Conservation (phyloP, 1,284 basidiomycete species). For the Tylopilus orsonianus region DNA sequence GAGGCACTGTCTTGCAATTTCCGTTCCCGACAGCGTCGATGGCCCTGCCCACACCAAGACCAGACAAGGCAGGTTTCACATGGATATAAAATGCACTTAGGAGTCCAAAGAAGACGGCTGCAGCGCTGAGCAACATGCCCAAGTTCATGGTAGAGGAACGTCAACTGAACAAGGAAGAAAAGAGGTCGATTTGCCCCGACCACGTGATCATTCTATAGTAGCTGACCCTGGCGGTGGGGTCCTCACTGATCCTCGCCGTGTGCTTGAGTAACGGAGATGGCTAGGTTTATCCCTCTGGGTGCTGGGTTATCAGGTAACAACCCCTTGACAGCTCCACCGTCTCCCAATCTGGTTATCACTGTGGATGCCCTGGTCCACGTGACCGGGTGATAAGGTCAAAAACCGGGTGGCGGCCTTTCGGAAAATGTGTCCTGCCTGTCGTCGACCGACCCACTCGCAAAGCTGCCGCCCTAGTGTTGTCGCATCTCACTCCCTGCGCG, state of each 20-base stretch:
- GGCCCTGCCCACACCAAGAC: conserved; percentile 44
- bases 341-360: not conserved
- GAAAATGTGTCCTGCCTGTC: too few species aligned
- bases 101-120: conserved; percentile 28
- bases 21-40: conserved; percentile 45
- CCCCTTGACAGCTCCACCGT: not conserved
- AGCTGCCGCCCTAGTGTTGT: not conserved
- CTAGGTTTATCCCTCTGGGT: too few species aligned
- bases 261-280: too few species aligned
- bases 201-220: too few species aligned
- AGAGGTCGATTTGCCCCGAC: not conserved
- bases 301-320: too few species aligned
- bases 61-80: conserved; percentile 40
- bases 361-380: not conserved
- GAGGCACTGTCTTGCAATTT: conserved; percentile 48
- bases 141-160: not conserved
- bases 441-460: too few species aligned
- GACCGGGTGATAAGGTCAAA: conserved; percentile 1
- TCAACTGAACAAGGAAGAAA: too few species aligned
- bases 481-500: not conserved
- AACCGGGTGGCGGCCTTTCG: not conserved
- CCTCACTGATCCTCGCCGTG: too few species aligned
- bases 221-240: too few species aligned
- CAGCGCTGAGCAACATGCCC: conserved; percentile 18
- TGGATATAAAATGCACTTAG: conserved; percentile 40